These are phyloP conservation scores for Rhynchospora breviuscula DNA, from an alignment of 176 grass and related monocot genomes.

Conservation along the genomic window DNA sequence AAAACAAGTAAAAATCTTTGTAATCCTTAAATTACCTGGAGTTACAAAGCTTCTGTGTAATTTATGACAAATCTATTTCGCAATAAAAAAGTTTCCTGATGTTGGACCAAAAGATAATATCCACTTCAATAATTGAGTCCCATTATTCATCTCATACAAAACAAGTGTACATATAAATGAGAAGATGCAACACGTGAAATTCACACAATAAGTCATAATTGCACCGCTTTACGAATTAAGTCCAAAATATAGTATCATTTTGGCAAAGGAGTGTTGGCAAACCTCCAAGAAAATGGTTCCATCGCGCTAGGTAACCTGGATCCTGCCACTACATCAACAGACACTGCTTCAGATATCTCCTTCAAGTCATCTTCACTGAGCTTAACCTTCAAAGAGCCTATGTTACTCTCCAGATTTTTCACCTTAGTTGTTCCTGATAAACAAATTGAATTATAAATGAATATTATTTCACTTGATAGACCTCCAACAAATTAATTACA, in stretches of 20 bases:
- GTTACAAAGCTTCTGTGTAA: neutral
- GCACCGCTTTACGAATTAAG: neutral
- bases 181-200: slow-evolving; percentile 1
- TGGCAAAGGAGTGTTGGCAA: slow-evolving; percentile 51
- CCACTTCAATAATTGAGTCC: neutral
- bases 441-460: slow-evolving; percentile 24
- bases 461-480: neutral
- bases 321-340: slow-evolving; percentile 44
- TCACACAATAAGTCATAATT: neutral
- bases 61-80: neutral
- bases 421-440: slow-evolving; percentile 66
- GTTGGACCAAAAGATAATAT: neutral
- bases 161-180: neutral
- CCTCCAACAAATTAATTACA: neutral
- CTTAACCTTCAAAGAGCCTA: slow-evolving; percentile 53
- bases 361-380: slow-evolving; percentile 49
- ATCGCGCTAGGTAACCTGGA: slow-evolving; percentile 41
- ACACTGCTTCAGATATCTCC: slow-evolving; percentile 41
- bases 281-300: slow-evolving; percentile 52
- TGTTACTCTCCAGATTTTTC: slow-evolving; percentile 63
- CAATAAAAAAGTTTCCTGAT: neutral
- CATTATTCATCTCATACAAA: neutral
- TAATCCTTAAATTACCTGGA: neutral
- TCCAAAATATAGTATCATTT: slow-evolving; percentile 24
- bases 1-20: neutral